These are phyloP conservation scores for Alternaria sp. DNA, from an alignment of 2,329 filamentous ascomycete species.

Conservation along the genomic window DNA sequence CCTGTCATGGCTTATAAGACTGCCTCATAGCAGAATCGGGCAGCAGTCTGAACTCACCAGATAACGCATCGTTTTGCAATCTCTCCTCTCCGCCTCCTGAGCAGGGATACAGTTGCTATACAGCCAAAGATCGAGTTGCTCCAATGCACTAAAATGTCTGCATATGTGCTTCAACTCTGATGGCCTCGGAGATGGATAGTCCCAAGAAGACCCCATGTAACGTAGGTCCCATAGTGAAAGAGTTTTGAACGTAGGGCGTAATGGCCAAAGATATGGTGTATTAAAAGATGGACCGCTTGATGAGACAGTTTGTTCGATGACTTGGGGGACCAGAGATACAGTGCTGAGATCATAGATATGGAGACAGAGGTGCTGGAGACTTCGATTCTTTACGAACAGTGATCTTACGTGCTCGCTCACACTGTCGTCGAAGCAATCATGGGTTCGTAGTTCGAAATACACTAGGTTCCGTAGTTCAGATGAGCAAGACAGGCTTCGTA, in stretches of 20 bases:
- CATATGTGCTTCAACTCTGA: neutral
- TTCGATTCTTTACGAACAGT: neutral
- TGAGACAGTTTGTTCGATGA: neutral
- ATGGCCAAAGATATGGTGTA: neutral
- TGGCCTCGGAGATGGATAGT: neutral
- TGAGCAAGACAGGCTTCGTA: neutral
- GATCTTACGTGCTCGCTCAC: neutral
- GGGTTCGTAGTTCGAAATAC: neutral
- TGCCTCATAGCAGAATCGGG: neutral
- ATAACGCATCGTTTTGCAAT: neutral
- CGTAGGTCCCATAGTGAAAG: neutral
- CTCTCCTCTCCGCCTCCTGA: neutral
- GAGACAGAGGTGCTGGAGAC: conserved; percentile 2
- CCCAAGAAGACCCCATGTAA: too few species aligned
- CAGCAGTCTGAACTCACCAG: neutral
- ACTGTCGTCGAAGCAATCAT: neutral
- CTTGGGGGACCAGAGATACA: neutral
- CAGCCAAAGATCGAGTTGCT: neutral
- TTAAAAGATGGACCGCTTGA: too few species aligned
- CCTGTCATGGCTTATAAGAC: neutral
- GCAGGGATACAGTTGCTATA: neutral
- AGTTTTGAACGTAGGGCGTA: neutral
- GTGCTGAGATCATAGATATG: neutral
- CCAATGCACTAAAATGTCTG: neutral
- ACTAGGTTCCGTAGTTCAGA: conserved; percentile 2